These are phyloP conservation scores for Pythium pectinolyticum DNA, from an alignment of 352 stramenopile species.

Conservation along the genomic window DNA sequence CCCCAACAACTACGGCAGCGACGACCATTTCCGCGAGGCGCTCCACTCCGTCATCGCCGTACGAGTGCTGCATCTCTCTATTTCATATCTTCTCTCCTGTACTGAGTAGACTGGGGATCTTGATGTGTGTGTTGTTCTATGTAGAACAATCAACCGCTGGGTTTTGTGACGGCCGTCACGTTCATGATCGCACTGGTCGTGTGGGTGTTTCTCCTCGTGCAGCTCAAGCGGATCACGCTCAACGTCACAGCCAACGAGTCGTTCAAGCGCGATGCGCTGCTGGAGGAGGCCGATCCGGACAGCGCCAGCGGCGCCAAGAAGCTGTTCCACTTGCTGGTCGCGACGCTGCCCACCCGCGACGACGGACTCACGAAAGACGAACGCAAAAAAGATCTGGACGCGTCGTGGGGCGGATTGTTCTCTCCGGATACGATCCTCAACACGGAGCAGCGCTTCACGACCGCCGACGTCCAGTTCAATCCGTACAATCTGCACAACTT, in stretches of 20 bases:
- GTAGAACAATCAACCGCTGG: conserved; percentile 61
- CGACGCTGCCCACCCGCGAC: conserved; percentile 29
- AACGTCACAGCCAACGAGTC: conserved; percentile 81
- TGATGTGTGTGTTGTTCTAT: background rate
- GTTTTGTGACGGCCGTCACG: conserved; percentile 65
- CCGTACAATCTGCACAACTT: conserved; percentile 71
- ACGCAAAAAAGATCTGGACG: conserved; percentile 60
- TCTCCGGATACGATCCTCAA: conserved; percentile 71
- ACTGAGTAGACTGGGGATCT: too few species aligned
- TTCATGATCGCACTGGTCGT: conserved; percentile 62
- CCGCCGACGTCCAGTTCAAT: conserved; percentile 76
- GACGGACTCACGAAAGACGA: conserved; percentile 25
- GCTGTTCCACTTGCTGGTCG: conserved; percentile 26
- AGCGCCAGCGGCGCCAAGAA: conserved; percentile 18
- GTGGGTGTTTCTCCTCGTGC: conserved; percentile 74
- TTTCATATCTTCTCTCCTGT: background rate
- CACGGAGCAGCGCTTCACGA: conserved; percentile 65
- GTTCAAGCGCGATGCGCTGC: conserved; percentile 82
- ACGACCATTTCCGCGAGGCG: conserved; percentile 33
- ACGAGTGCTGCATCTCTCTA: conserved; percentile 3
- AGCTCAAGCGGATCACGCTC: conserved; percentile 65
- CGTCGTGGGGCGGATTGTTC: conserved; percentile 77
- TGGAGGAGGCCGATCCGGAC: conserved; percentile 54
- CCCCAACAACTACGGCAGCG: conserved; percentile 16
- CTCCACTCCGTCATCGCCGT: conserved; percentile 61